These are phyloP conservation scores for Ephemerocybe angulata DNA, from an alignment of 768 basidiomycete species.

Conservation along the genomic window DNA sequence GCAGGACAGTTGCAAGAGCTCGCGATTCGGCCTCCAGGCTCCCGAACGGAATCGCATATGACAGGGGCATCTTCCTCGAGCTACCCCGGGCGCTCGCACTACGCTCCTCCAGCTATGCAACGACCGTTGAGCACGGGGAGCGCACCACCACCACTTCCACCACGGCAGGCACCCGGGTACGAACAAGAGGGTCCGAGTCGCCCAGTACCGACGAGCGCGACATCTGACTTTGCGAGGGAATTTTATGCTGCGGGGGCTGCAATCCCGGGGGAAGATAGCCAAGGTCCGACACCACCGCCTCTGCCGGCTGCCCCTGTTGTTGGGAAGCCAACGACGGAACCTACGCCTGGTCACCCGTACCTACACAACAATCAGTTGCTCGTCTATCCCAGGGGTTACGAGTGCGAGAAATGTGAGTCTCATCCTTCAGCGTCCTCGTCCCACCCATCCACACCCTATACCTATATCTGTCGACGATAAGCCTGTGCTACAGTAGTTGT, in stretches of 20 bases:
- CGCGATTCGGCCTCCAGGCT: neutral
- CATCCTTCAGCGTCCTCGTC: no score
- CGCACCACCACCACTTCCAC: slow-evolving; percentile 21
- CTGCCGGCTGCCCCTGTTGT: slow-evolving; percentile 43
- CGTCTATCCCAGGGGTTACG: slow-evolving; percentile 62
- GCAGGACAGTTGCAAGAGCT: slow-evolving; percentile 2
- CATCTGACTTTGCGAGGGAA: slow-evolving; percentile 60
- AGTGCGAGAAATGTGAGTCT: slow-evolving; percentile 64
- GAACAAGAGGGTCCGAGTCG: slow-evolving; percentile 12
- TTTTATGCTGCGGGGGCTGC: slow-evolving; percentile 51
- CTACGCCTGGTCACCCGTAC: slow-evolving; percentile 65
- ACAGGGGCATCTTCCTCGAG: no score
- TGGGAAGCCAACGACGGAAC: slow-evolving; percentile 53
- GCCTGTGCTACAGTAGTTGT: neutral
- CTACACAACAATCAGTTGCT: slow-evolving; percentile 58
- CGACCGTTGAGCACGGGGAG: neutral
- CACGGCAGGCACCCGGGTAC: slow-evolving; percentile 11
- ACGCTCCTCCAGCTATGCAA: neutral
- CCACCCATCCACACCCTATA: no score
- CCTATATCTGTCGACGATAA: neutral
- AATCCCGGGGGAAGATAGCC: slow-evolving; percentile 9
- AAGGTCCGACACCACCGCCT: slow-evolving; percentile 1
- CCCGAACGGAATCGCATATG: neutral
- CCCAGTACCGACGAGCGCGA: slow-evolving; percentile 6
- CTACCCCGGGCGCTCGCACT: neutral